Base-by-base conservation (phyloP, 495 filamentous ascomycete species). In the Penicillium antarcticum region DNA sequence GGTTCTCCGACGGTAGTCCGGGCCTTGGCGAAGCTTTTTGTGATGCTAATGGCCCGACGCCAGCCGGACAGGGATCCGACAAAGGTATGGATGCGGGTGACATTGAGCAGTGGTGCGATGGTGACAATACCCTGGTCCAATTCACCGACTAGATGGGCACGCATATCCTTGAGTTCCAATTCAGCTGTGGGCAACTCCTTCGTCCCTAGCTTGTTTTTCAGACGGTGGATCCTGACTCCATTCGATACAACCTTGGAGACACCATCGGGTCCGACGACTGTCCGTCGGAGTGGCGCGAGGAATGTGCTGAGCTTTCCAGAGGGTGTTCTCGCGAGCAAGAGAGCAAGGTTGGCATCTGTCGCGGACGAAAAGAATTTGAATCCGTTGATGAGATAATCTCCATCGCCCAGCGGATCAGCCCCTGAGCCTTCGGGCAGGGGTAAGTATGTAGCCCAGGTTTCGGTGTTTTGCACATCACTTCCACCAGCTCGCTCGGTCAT, bases 401-500 rank as follows among this genome's bases (percentile, higher is more conserved):
- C 70, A 10, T 48, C 66, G 23, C 38, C 67, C 33, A 34, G 61
- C 34, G 44, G 48, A 50, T 50, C 58, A 18, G 33, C 21, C 9
- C 38, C 46, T 12, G 45, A 37, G 1, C 35, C 14, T 16, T 34
- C 61, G 23, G 48, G 56, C 52, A 51, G 21, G 5, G 68, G 66
- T 1, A 66, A 63, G 38, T 71, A 60, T 1, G 65, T 79, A 29
- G 76, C 88, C 53, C 76, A 67, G 2, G 87, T 92, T 63, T 92
- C 87, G 0, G 84, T 88, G 39, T 74, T 79, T 6, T 81, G 81
- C 3, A 91, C 84, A 53, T 92, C 88, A 52, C 82, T 87, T 2
- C 87, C 87, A 7, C 87, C 87, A 0, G 77, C 68, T n/a, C 87
- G 78, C 57, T 91, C 87, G 0, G 88, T 91, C 88, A 92, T 92